These are phyloP conservation scores for Candida suzukii DNA, from an alignment of 805 yeast species.

Conservation along the genomic window DNA sequence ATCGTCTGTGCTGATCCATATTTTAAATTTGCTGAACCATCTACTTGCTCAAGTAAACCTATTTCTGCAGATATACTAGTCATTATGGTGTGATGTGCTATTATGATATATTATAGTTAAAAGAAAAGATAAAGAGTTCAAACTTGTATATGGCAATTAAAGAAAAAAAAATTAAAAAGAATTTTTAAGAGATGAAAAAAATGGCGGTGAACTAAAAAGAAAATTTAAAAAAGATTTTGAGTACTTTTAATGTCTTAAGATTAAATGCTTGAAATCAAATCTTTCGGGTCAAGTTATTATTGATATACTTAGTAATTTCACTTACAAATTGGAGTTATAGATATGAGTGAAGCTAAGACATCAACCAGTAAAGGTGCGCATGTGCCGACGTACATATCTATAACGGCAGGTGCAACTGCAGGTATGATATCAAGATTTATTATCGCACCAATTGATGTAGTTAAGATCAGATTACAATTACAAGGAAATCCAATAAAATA, in stretches of 20 bases:
- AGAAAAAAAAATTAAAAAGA: too few species aligned
- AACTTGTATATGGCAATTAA: too few species aligned
- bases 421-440: conserved; percentile 48
- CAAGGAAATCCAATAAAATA: conserved; percentile 29
- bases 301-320: background rate
- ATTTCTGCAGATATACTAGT: conserved; percentile 6
- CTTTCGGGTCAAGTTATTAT: background rate
- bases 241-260: too few species aligned
- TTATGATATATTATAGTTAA: too few species aligned
- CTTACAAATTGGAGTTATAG: background rate
- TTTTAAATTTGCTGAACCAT: conserved; percentile 67
- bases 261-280: background rate
- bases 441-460: conserved; percentile 73
- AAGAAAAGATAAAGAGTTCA: too few species aligned
- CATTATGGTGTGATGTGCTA: too few species aligned
- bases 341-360: background rate
- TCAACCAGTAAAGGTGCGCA: conserved; percentile 34
- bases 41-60: conserved; percentile 48
- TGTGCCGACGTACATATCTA: conserved; percentile 44
- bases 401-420: conserved; percentile 64
- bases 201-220: background rate
- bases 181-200: background rate
- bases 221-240: too few species aligned
- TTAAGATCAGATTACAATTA: conserved; percentile 71
- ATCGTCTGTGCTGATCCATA: conserved; percentile 51